These are phyloP conservation scores for Amanita muscaria DNA, from an alignment of 768 basidiomycete species.

Conservation along the genomic window DNA sequence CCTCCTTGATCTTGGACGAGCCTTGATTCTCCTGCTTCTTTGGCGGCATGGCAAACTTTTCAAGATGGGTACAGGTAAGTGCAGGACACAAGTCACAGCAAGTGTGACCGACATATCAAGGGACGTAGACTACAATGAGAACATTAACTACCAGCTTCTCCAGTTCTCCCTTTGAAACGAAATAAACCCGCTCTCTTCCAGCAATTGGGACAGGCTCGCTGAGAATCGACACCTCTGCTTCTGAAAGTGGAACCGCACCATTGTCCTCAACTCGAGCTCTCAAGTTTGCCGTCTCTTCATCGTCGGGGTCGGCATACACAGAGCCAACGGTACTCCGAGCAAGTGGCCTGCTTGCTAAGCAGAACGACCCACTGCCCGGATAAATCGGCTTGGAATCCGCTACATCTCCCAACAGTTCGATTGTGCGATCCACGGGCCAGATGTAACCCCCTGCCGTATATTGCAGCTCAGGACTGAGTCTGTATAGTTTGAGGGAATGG, in stretches of 20 bases:
- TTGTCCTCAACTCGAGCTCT: slow-evolving; percentile 53
- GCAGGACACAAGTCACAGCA: too few relatives aligned
- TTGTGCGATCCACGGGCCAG: slow-evolving; percentile 66
- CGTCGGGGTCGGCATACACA: slow-evolving; percentile 27
- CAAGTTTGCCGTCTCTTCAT: slow-evolving; percentile 33
- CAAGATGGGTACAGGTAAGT: too few relatives aligned
- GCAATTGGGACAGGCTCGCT: slow-evolving; percentile 40
- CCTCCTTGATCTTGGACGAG: slow-evolving; percentile 68
- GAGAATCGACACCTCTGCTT: slow-evolving; percentile 53
- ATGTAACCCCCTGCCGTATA: slow-evolving; percentile 80
- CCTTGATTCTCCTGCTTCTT: slow-evolving; percentile 55
- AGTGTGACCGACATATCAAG: too few relatives aligned
- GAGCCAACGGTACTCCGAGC: slow-evolving; percentile 40
- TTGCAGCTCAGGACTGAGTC: slow-evolving; percentile 63
- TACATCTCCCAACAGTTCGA: slow-evolving; percentile 47
- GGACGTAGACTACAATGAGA: slow-evolving; percentile 62
- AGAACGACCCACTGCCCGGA: slow-evolving; percentile 13
- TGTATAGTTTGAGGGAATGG: slow-evolving; percentile 69
- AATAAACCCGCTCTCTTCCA: slow-evolving; percentile 61
- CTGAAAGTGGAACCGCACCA: slow-evolving; percentile 54
- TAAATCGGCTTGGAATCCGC: slow-evolving; percentile 11
- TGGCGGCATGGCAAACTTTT: slow-evolving; percentile 61
- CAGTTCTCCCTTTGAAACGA: slow-evolving; percentile 56
- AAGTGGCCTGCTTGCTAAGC: slow-evolving; percentile 13
- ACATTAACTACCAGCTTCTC: slow-evolving; percentile 72